Evolutionary conservation across 805 yeast genomes (phyloP).

Genomic region (Saccharomycopsis fibuligera): DNA sequence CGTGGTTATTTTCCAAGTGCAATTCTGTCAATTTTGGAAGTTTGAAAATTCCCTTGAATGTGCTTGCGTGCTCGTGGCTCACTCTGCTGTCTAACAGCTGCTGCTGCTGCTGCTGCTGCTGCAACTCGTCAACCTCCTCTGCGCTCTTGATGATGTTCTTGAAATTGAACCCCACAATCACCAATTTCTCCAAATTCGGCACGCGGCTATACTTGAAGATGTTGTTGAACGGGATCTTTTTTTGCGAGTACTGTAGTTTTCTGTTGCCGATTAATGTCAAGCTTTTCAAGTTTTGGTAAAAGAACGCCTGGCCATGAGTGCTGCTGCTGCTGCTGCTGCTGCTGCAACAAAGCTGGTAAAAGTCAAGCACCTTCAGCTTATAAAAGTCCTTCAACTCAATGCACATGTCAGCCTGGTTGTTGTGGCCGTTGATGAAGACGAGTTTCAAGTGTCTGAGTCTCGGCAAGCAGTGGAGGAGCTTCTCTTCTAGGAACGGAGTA

Average conservation of each 20-base stretch:
- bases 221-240: conserved; percentile 12
- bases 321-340: too few relatives aligned
- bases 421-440: conserved; percentile 7
- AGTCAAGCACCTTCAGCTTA: conserved; percentile 1
- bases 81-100: background rate
- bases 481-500: conserved; percentile 17
- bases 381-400: background rate
- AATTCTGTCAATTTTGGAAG: conserved; percentile 10
- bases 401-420: conserved; percentile 1
- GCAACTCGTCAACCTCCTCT: background rate
- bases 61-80: background rate
- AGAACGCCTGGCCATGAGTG: too few relatives aligned
- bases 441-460: conserved; percentile 5
- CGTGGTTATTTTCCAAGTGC: conserved; percentile 11
- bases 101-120: too few relatives aligned
- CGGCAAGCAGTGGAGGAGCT: conserved; percentile 7
- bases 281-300: background rate
- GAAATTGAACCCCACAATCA: conserved; percentile 12
- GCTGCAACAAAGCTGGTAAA: background rate
- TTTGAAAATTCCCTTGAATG: conserved; percentile 3
- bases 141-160: background rate
- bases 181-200: conserved; percentile 9
- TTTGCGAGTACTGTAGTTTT: conserved; percentile 3
- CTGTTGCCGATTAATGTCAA: conserved; percentile 8
- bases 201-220: conserved; percentile 2